These are phyloP conservation scores for Fraxinus albicans DNA, from an alignment of 305 asterid species.

Conservation along the genomic window DNA sequence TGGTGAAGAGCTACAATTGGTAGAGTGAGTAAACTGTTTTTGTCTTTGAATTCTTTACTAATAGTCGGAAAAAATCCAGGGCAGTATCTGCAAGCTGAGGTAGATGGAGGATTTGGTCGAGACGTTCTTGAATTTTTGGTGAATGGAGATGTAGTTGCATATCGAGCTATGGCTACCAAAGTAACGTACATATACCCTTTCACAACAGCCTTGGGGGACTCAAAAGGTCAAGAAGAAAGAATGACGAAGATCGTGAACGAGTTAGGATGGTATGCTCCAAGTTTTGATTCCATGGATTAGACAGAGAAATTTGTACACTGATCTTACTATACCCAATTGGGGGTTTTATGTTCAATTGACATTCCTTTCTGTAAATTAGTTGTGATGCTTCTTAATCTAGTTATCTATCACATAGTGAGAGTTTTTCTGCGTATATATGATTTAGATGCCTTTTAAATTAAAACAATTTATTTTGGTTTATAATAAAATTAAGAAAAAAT, in stretches of 20 bases:
- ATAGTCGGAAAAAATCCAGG: constrained; percentile 43
- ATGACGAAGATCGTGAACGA: constrained; percentile 53
- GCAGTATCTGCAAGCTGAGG: constrained; percentile 74
- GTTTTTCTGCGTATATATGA: background rate
- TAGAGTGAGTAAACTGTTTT: background rate
- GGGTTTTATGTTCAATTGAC: background rate
- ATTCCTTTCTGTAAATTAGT: background rate
- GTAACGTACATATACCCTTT: constrained; percentile 83
- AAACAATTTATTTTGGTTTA: background rate
- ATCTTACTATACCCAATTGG: background rate
- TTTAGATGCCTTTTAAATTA: background rate
- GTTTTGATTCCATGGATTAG: constrained; percentile 65
- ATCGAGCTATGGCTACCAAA: constrained; percentile 76
- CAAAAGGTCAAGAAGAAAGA: constrained; percentile 83
- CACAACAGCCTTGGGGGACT: constrained; percentile 89
- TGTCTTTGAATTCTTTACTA: background rate
- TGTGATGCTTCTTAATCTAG: background rate
- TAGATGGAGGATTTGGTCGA: constrained; percentile 87
- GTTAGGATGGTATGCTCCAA: constrained; percentile 91
- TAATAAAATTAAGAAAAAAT: background rate
- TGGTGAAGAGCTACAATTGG: background rate
- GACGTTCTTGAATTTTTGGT: constrained; percentile 78
- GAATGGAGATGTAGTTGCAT: constrained; percentile 67
- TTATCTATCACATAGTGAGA: background rate
- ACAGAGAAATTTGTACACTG: background rate